These are phyloP conservation scores for Bifiguratus adelaidae DNA, from an alignment of 192 early-diverging fungal species.

Conservation along the genomic window DNA sequence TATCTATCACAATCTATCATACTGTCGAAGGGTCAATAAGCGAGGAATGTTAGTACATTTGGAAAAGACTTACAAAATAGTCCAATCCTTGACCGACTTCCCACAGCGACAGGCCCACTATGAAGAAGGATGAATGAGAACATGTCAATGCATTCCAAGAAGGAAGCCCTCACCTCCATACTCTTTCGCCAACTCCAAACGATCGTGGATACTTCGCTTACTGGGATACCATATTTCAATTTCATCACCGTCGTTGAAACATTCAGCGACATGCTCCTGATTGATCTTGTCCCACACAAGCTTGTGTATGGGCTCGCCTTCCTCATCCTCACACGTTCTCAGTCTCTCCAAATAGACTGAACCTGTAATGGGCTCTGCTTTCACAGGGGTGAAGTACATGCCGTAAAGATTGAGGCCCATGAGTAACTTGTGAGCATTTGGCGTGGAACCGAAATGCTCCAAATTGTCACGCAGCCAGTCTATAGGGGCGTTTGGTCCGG, in stretches of 20 bases:
- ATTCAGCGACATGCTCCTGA: constrained; percentile 5
- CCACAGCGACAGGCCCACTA: constrained; percentile 26
- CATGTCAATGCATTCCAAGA: neutral
- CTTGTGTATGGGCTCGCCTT: neutral
- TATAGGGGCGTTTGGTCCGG: constrained; percentile 18
- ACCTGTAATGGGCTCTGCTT: neutral
- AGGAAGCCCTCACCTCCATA: constrained; percentile 8
- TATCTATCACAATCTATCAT: too few species aligned
- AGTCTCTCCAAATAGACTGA: constrained; percentile 10
- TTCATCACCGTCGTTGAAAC: constrained; percentile 1
- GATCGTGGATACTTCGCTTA: constrained; percentile 5
- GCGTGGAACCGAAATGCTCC: constrained; percentile 7
- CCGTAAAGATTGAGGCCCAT: constrained; percentile 25
- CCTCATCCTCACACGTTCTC: constrained; percentile 2
- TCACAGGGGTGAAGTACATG: constrained; percentile 11
- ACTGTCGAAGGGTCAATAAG: too few species aligned
- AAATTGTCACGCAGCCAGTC: constrained; percentile 31
- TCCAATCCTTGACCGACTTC: constrained; percentile 31
- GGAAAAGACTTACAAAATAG: constrained; percentile 32
- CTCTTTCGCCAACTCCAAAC: constrained; percentile 22
- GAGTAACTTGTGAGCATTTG: constrained; percentile 17
- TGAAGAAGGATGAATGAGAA: neutral
- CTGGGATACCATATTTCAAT: neutral
- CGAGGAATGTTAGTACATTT: too few species aligned
- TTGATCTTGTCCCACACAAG: constrained; percentile 11